Evolutionary conservation across 1,284 basidiomycete genomes (phyloP), one percentile per base, ranked within the genome.

Genomic region (Ceratobasidium sp.): DNA sequence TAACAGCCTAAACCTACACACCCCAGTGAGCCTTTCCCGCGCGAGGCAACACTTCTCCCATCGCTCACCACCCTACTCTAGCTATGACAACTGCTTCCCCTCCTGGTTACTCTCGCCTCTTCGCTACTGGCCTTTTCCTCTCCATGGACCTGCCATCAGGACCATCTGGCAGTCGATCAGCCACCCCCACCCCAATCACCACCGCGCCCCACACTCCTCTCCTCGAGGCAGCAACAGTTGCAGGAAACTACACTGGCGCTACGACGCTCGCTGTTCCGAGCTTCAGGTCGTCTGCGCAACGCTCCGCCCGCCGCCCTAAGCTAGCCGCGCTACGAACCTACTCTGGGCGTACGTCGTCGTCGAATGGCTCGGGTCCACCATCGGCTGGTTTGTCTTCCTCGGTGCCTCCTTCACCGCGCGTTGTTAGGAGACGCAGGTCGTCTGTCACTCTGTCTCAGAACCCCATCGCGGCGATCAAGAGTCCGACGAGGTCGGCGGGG

Each of bases 401-500:
- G 11, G 54, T 55, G 18, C 66, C 66, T 9, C 14, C 66, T 5
- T 70, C 66, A 13, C 66, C 66, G 2, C 52, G 66, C 16, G 66
- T 70, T 18, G 23, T 47, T n/a, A 21, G 66, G 6, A 23, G 64
- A 35, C 66, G 66, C 21, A 21, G 52, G 54, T 58, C 52, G 21
- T 70, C 66, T 21, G 23, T 70, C 9, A 70, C 66, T 21, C 21
- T 70, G 44, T 30, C 66, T 4, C 66, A 70, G 13, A 70, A 70
- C 46, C 66, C 66, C 16, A 57, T 70, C 9, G 54, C 66, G 54
- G 66, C 43, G 18, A 70, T 70, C 54, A 70, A 70, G 66, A 70
- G 66, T 49, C 66, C 66, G 43, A 70, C 66, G 11, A 38, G 66
- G 5, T 32, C 66, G 41, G 66, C 66, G 41, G 54, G 43, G 3